A percentile compares a stretch with the other conserved stretches of the same genome.
phyloP scores from a whole-genome alignment of 148 eudicot species.

The Pharnaceum exiguum region DNA sequence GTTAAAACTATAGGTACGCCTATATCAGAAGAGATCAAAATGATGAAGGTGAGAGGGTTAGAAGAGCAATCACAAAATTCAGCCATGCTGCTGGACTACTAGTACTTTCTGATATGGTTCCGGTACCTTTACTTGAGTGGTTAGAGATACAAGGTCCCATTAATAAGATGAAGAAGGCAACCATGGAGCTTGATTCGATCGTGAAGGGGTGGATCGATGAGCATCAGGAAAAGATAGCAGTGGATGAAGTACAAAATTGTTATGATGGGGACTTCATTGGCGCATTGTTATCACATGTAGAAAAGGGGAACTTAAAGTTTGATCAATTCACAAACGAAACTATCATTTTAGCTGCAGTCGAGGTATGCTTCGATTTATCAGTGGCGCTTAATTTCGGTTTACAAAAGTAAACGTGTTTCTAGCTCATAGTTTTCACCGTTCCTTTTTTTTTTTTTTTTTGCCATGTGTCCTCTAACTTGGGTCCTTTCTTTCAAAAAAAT shows the following conservation, averaged over 20 bases:
- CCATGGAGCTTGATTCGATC: constrained; percentile 10
- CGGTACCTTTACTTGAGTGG: constrained; percentile 17
- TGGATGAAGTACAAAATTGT: no score
- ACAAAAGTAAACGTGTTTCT: no score
- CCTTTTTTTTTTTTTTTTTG: no score
- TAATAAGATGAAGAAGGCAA: constrained; percentile 3
- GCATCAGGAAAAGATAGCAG: constrained; percentile 1
- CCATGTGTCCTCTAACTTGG: no score
- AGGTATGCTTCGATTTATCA: constrained; percentile 2
- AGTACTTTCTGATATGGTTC: constrained; percentile 21
- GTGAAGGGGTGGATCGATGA: constrained; percentile 17
- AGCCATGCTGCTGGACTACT: neutral
- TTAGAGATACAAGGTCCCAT: constrained; percentile 8
- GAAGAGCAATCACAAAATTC: constrained; percentile 15
- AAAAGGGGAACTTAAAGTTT: neutral
- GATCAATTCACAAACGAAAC: constrained; percentile 5
- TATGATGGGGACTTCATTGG: constrained; percentile 25
- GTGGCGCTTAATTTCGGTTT: neutral
- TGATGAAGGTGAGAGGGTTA: constrained; percentile 7
- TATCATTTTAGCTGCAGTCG: constrained; percentile 12
- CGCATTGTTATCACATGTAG: constrained; percentile 11
- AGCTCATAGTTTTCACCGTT: no score
- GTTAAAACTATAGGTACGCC: neutral
- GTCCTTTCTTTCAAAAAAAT: no score
- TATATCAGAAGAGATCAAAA: neutral